Evolutionary conservation across 768 basidiomycete species (phyloP).

Genomic region (Mycena rebaudengoi): DNA sequence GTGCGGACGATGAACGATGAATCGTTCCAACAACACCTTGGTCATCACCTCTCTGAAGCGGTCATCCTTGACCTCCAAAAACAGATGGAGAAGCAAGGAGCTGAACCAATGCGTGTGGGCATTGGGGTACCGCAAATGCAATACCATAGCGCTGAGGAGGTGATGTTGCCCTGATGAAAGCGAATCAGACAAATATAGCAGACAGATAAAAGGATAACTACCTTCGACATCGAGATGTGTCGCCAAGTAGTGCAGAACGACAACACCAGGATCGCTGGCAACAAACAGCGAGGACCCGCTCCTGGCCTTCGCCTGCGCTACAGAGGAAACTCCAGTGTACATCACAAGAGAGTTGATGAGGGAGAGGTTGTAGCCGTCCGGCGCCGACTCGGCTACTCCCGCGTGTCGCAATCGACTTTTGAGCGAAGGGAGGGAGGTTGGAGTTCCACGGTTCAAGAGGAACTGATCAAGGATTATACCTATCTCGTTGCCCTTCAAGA

Average conservation of each 20-base stretch:
- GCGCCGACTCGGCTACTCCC: conserved; percentile 50
- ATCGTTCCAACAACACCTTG: conserved; percentile 90
- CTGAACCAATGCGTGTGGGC: conserved; percentile 99
- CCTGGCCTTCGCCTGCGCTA: conserved; percentile 87
- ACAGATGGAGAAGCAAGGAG: conserved; percentile 87
- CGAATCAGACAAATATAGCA: conserved; percentile 6
- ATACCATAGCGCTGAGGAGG: conserved; percentile 89
- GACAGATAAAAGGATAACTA: conserved; percentile 42
- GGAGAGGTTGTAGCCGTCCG: conserved; percentile 84
- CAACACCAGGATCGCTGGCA: conserved; percentile 83
- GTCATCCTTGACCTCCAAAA: conserved; percentile 80
- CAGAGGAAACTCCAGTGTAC: conserved; percentile 94
- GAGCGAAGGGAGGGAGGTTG: conserved; percentile 77
- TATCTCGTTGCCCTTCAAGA: conserved; percentile 83
- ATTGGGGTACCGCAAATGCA: conserved; percentile 97
- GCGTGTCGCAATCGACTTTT: conserved; percentile 77
- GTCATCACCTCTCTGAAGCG: conserved; percentile 85
- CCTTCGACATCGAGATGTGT: conserved; percentile 92
- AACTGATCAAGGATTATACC: conserved; percentile 84
- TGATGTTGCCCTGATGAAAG: conserved; percentile 85
- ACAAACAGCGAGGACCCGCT: conserved; percentile 86
- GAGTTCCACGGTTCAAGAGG: conserved; percentile 77
- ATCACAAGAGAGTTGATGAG: conserved; percentile 94
- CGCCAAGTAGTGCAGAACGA: conserved; percentile 84
- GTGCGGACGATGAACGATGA: conserved; percentile 94